Evolutionary conservation across 2,329 filamentous ascomycete species (phyloP).

Genomic region (Fusarium newnesense): DNA sequence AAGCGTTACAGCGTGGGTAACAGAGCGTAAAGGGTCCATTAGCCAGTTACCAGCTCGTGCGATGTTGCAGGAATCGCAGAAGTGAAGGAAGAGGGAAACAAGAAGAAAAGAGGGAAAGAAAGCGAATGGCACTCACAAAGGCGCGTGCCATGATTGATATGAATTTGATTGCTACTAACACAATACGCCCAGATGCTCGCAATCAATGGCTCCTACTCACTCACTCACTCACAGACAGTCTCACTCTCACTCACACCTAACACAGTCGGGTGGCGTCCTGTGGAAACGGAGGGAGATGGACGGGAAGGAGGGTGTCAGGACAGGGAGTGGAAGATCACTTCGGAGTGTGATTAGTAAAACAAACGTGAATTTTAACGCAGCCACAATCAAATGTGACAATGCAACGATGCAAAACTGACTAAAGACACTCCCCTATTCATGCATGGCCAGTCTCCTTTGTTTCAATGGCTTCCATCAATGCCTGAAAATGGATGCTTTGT

Average conservation of each 20-base stretch:
- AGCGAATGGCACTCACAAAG: slow-evolving; percentile 4
- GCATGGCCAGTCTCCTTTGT: slow-evolving; percentile 1
- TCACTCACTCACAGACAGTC: neutral
- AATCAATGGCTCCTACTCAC: slow-evolving; percentile 8
- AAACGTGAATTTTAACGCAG: slow-evolving; percentile 29
- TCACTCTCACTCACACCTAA: slow-evolving; percentile 12
- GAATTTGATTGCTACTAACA: slow-evolving; percentile 22
- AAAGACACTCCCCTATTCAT: slow-evolving; percentile 4
- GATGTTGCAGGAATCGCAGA: slow-evolving; percentile 13
- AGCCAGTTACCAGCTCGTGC: slow-evolving; percentile 21
- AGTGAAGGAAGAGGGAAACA: neutral
- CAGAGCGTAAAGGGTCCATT: slow-evolving; percentile 25
- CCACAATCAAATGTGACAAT: slow-evolving; percentile 29
- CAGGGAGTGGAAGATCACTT: neutral
- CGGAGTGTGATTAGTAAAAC: slow-evolving; percentile 14
- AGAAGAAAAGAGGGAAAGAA: neutral
- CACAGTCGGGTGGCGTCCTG: slow-evolving; percentile 20
- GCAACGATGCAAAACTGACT: slow-evolving; percentile 9
- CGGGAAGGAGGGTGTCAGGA: slow-evolving; percentile 25
- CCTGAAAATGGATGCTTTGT: slow-evolving; percentile 7
- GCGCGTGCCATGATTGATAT: slow-evolving; percentile 29
- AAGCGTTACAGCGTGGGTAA: slow-evolving; percentile 17
- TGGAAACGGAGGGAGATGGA: slow-evolving; percentile 22
- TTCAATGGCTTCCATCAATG: slow-evolving; percentile 14
- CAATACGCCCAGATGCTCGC: slow-evolving; percentile 6